Evolutionary conservation across 805 yeast genomes (phyloP), one percentile per base, ranked within the genome.

Genomic region (Kuraishia capsulata): DNA sequence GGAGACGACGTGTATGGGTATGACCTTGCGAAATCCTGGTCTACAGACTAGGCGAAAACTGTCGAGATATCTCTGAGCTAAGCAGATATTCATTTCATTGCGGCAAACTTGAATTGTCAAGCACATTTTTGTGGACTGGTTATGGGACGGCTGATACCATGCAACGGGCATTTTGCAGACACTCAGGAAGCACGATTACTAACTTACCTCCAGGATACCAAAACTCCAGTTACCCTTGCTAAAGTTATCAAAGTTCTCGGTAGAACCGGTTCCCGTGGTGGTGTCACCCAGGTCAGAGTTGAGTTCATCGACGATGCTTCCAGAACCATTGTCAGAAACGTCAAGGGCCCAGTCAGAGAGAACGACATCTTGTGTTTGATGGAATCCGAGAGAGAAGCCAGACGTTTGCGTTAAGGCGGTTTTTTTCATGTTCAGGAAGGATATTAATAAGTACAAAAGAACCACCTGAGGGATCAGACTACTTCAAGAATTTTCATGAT

Each of bases 321-420:
- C 54, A 65, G 71, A 65, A 63, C 69, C 48, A 65, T 65, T 46
- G 71, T 65, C 58, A 65, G 71, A 64, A 65, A 65, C 59, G 71
- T 65, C 53, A 65, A 65, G 58, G 71, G 71, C 47, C 71, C 71
- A 57, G 70, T 65, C 51, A 65, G 71, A 64, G 71, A 65, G 56
- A 64, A 59, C 50, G 63, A 59, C 54, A 53, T 54, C 51, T 52
- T 54, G 51, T 54, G 57, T 51, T 46, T 54, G 53, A 54, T 54
- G 59, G 59, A 54, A 48, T 52, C 57, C 40, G 59, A 54, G 51
- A 53, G 59, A 51, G 59, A 54, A 44, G 59, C 59, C 44, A 53
- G 59, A 52, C 51, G 59, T 50, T 51, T 54, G 51, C 59, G 59
- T 52, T 54, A 53, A 53, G 37, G n/a, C n/a, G n/a, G n/a, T n/a